Evolutionary conservation across 2,329 filamentous ascomycete species (phyloP).

Genomic region (Diplodia sapinea): DNA sequence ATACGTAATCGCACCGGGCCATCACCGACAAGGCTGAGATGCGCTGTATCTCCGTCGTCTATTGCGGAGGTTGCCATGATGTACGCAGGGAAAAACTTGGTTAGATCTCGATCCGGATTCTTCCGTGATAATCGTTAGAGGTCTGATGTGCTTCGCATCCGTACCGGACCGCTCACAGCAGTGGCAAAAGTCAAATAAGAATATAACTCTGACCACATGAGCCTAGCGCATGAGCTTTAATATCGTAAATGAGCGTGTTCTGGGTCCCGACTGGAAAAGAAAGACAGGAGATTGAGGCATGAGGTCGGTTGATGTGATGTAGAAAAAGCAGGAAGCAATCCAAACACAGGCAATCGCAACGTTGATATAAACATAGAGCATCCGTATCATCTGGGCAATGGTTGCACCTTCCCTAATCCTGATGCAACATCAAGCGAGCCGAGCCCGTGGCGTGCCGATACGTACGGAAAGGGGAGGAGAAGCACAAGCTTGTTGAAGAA

Average conservation of each 20-base stretch:
- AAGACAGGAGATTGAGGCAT: neutral
- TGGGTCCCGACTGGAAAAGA: neutral
- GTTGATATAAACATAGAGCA: neutral
- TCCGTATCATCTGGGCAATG: too few species aligned
- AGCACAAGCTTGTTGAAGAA: neutral
- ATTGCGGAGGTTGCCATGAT: neutral
- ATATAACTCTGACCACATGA: neutral
- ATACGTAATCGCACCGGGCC: neutral
- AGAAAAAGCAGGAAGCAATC: neutral
- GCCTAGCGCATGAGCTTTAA: neutral
- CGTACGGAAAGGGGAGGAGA: neutral
- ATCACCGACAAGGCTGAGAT: neutral
- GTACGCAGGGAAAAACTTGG: neutral
- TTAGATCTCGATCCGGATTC: neutral
- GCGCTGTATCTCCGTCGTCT: neutral
- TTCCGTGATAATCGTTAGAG: neutral
- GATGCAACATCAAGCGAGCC: neutral
- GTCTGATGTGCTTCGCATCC: neutral
- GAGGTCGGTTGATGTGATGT: neutral
- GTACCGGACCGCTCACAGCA: neutral
- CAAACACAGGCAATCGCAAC: neutral
- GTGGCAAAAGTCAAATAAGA: neutral
- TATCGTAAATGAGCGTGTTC: neutral
- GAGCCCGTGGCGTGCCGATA: neutral
- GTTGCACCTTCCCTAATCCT: neutral